phyloP scores from a whole-genome alignment of 331 rosid species.

The Spiraea crenata region DNA sequence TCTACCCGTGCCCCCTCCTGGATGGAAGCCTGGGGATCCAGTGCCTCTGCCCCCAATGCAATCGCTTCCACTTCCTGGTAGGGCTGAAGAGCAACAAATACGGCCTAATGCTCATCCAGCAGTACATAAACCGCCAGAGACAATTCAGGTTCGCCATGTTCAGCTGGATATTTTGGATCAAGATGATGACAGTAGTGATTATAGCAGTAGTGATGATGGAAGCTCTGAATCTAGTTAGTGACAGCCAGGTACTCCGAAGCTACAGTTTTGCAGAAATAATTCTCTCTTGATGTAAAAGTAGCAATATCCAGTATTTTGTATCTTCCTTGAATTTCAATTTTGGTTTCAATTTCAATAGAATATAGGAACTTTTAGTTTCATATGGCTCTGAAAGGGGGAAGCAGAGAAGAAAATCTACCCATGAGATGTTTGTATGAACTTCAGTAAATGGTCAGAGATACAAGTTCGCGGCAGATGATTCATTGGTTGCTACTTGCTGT shows the following conservation, averaged over 20 bases:
- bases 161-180: constrained; percentile 79
- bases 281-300: not conserved
- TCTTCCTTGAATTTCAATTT: not conserved
- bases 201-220: constrained; percentile 74
- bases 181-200: constrained; percentile 84
- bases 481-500: no score
- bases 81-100: constrained; percentile 55
- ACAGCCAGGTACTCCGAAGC: constrained; percentile 6
- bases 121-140: constrained; percentile 53
- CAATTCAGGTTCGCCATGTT: constrained; percentile 86
- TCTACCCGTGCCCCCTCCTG: constrained; percentile 84
- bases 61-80: constrained; percentile 51
- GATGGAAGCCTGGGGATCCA: constrained; percentile 97
- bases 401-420: no score
- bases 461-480: no score
- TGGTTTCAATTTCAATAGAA: not conserved
- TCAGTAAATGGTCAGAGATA: no score
- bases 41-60: constrained; percentile 74
- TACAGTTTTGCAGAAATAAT: not conserved
- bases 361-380: no score
- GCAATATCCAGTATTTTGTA: not conserved
- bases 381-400: no score
- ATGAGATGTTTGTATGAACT: no score
- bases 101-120: constrained; percentile 51
- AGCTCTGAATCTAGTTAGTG: constrained; percentile 83